phyloP scores from a whole-genome alignment of 1,284 basidiomycete species.

The Rhodotorula sp. region DNA sequence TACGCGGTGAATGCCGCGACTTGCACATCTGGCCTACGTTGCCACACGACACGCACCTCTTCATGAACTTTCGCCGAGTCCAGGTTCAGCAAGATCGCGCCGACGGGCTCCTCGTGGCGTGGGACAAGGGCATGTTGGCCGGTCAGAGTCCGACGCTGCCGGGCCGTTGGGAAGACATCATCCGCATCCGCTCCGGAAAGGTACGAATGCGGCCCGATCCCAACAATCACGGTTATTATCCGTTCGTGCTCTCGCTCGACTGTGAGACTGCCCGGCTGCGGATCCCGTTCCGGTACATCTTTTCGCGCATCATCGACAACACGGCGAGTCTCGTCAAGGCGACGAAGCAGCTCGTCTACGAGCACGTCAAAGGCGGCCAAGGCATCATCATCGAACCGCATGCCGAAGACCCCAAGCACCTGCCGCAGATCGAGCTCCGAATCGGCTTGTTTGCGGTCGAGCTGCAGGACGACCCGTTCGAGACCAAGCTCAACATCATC shows the following conservation, averaged over 20 bases:
- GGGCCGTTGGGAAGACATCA: slow-evolving; percentile 74
- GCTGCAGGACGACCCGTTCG: slow-evolving; percentile 83
- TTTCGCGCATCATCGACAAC: slow-evolving; percentile 53
- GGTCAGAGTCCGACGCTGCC: slow-evolving; percentile 51
- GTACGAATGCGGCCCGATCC: slow-evolving; percentile 51
- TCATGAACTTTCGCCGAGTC: slow-evolving; percentile 34
- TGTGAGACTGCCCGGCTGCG: slow-evolving; percentile 69
- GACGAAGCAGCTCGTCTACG: slow-evolving; percentile 51
- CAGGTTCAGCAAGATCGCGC: slow-evolving; percentile 9
- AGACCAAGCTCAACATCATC: slow-evolving; percentile 73
- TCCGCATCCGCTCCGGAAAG: slow-evolving; percentile 62
- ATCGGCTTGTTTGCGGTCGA: slow-evolving; percentile 67
- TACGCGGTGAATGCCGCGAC: slow-evolving; percentile 46
- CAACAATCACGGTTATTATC: slow-evolving; percentile 45
- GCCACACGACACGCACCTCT: slow-evolving; percentile 46
- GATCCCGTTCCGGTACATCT: slow-evolving; percentile 74
- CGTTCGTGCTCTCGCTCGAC: slow-evolving; percentile 52
- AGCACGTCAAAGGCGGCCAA: slow-evolving; percentile 48
- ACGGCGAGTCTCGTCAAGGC: slow-evolving; percentile 51
- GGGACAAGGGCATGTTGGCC: slow-evolving; percentile 48
- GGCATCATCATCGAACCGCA: slow-evolving; percentile 66
- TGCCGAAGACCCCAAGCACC: slow-evolving; percentile 66
- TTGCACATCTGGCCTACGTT: slow-evolving; percentile 47
- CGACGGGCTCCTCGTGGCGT: slow-evolving; percentile 20
- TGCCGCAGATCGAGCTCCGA: slow-evolving; percentile 62